These are phyloP conservation scores for Stagonosporopsis vannaccii DNA, from an alignment of 2,329 filamentous ascomycete species.

Conservation along the genomic window DNA sequence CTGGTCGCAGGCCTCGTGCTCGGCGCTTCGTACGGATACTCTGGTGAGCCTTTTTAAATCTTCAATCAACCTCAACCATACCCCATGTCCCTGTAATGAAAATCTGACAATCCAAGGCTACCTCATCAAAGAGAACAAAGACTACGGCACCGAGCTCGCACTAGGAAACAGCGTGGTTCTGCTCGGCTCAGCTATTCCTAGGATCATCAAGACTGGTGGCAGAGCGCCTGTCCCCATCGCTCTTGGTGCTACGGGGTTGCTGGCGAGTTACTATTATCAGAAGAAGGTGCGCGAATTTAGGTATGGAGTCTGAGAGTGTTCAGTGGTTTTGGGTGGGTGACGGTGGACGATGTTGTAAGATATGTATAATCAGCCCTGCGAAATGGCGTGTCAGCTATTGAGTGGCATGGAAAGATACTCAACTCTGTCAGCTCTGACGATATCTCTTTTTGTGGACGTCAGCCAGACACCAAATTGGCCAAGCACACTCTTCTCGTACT, in stretches of 20 bases:
- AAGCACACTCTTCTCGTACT: too few species aligned
- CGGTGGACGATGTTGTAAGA: background rate
- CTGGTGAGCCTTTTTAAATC: slow-evolving; percentile 20
- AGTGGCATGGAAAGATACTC: background rate
- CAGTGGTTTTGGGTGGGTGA: background rate
- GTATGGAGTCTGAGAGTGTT: slow-evolving; percentile 30
- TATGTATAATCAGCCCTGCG: background rate
- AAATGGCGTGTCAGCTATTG: background rate
- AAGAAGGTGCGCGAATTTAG: slow-evolving; percentile 42
- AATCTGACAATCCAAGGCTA: slow-evolving; percentile 24
- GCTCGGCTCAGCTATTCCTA: slow-evolving; percentile 33
- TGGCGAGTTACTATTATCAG: slow-evolving; percentile 40
- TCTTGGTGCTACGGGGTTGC: slow-evolving; percentile 31
- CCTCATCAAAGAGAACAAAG: slow-evolving; percentile 38
- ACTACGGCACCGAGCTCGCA: slow-evolving; percentile 40
- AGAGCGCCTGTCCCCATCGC: slow-evolving; percentile 38
- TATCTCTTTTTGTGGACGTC: background rate
- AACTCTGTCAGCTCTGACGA: background rate
- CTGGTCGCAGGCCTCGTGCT: slow-evolving; percentile 38
- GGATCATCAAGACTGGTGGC: slow-evolving; percentile 38
- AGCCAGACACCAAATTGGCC: background rate
- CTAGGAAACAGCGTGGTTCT: slow-evolving; percentile 36
- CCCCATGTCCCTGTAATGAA: background rate
- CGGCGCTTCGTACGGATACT: slow-evolving; percentile 35
- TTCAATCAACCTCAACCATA: background rate